Conservation (phyloP, 768 basidiomycete species). For the Podaxis mareebaensis region DNA sequence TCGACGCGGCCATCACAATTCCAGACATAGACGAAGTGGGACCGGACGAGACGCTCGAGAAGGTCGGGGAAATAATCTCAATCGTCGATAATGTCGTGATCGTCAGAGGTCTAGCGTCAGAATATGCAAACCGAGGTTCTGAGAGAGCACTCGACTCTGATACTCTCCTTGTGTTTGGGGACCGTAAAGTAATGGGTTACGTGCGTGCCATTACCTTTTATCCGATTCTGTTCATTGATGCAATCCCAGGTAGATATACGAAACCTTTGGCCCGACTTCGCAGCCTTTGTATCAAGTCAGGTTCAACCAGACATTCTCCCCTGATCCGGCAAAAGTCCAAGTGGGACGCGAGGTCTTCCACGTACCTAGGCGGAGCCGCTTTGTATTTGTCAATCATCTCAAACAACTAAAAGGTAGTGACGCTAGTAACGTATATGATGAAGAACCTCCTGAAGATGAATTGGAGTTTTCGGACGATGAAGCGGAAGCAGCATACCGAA, state of each 20-base stretch:
- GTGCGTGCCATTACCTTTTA: conserved; percentile 46
- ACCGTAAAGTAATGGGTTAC: conserved; percentile 87
- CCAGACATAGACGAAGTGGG: conserved; percentile 68
- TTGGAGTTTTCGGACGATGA: conserved; percentile 97
- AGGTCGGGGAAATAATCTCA: conserved; percentile 76
- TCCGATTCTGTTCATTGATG: conserved; percentile 16
- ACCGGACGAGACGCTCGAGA: conserved; percentile 65
- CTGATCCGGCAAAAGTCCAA: conserved; percentile 56
- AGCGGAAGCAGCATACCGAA: conserved; percentile 74
- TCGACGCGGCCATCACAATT: conserved; percentile 55
- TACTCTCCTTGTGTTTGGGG: conserved; percentile 87
- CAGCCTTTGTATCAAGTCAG: conserved; percentile 90
- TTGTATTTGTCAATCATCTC: conserved; percentile 79
- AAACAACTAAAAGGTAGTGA: conserved; percentile 82
- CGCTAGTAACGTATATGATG: conserved; percentile 92
- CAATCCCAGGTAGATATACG: conserved; percentile 64
- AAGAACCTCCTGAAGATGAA: conserved; percentile 89
- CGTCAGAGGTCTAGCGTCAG: conserved; percentile 59
- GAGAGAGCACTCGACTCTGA: conserved; percentile 82
- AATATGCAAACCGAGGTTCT: conserved; percentile 43
- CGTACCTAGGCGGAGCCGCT: conserved; percentile 75
- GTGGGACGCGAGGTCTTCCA: conserved; percentile 75
- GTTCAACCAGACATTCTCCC: conserved; percentile 66
- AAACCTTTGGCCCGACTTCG: conserved; percentile 93
- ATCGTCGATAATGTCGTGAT: conserved; percentile 75